Conservation (phyloP, 2,329 filamentous ascomycete genomes). For the Venturia pyrina region DNA sequence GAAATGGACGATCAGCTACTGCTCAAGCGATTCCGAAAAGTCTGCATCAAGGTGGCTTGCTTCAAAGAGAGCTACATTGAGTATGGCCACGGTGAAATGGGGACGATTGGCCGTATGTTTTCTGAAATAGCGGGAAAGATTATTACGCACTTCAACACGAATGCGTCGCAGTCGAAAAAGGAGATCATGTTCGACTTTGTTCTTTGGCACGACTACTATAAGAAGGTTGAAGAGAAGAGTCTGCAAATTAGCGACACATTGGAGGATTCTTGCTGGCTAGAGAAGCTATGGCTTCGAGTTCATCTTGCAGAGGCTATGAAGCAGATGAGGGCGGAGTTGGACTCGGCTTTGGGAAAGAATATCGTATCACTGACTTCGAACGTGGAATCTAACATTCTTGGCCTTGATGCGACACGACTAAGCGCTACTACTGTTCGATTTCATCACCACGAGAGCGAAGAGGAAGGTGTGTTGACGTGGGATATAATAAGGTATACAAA, state of each 20-base stretch:
- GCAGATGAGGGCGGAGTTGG: background rate
- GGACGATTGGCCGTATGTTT: background rate
- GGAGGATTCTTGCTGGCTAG: background rate
- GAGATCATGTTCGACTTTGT: background rate
- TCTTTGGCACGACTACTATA: background rate
- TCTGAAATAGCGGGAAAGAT: background rate
- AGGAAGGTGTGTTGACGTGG: background rate
- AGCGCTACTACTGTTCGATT: background rate
- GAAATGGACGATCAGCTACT: too few species aligned
- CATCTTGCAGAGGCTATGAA: background rate
- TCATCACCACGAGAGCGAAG: background rate
- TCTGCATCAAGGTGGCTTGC: too few species aligned
- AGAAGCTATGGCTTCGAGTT: background rate
- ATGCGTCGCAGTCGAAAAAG: background rate
- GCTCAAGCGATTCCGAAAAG: too few species aligned
- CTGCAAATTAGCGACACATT: too few species aligned
- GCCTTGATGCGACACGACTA: background rate
- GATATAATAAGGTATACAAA: too few species aligned
- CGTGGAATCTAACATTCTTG: background rate
- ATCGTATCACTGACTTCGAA: background rate
- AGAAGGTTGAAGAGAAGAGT: background rate
- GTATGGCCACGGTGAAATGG: background rate
- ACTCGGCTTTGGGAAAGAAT: background rate
- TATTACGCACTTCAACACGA: background rate
- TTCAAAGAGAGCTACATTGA: background rate